phyloP scores from a whole-genome alignment of 106 monocot species.

The Hemerocallis citrina region DNA sequence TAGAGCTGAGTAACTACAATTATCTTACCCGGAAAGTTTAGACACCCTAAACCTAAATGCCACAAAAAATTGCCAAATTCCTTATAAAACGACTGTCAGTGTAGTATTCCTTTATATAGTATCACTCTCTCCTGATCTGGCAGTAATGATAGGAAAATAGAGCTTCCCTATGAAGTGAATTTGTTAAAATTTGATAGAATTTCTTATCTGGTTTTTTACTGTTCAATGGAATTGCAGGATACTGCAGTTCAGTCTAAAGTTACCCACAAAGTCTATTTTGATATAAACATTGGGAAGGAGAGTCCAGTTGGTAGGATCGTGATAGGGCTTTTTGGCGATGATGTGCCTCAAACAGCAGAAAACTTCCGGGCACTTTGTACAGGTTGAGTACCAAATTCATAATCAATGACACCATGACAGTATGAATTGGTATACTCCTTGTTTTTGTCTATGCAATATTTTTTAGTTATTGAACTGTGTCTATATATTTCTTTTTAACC shows the following conservation, averaged over 20 bases:
- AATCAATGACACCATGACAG: background rate
- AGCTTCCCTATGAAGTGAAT: too few species aligned
- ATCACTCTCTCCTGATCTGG: too few species aligned
- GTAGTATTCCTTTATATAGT: too few species aligned
- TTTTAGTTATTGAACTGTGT: background rate
- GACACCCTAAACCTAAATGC: too few species aligned
- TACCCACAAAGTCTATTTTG: constrained; percentile 83
- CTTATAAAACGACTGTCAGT: too few species aligned
- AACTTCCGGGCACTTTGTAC: constrained; percentile 95
- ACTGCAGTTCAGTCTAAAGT: constrained; percentile 69
- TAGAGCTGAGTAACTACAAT: too few species aligned
- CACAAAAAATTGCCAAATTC: too few species aligned
- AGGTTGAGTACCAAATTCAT: constrained; percentile 25
- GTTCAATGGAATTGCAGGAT: constrained; percentile 62
- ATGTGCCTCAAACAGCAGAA: constrained; percentile 88
- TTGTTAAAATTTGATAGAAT: too few species aligned
- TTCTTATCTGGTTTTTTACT: too few species aligned
- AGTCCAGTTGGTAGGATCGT: constrained; percentile 70
- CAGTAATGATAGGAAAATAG: too few species aligned
- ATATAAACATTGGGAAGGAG: constrained; percentile 82
- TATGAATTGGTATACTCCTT: background rate
- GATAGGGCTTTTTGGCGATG: constrained; percentile 88
- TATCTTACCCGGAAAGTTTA: too few species aligned
- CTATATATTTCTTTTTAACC: background rate
- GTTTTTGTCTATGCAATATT: background rate